Evolutionary conservation across 2,329 filamentous ascomycete species (phyloP), one percentile per base, ranked within the genome.

Genomic region (Cordyceps javanica): DNA sequence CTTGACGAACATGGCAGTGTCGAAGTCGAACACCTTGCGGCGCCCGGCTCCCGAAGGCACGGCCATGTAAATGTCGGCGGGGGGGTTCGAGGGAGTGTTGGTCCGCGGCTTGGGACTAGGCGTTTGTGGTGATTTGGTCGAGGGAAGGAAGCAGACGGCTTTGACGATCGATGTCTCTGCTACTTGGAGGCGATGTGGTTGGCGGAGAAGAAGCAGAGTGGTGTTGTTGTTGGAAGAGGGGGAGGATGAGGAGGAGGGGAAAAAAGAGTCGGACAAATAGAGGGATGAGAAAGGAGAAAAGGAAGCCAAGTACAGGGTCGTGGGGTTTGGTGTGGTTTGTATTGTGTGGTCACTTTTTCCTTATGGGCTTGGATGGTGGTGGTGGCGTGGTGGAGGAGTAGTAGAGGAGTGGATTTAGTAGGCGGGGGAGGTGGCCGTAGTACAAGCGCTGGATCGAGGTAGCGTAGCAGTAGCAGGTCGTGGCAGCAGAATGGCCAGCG

Each of bases 1-100:
- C 63, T 72, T 71, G 62, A 67, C 65, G 57, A 69, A 60, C 62
- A 70, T 66, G 63, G 69, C 62, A 45, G 65, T 65, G 57, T 71
- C 70, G 67, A 71, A 70, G 64, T 70, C 66, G 67, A 68, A 67
- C 68, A 69, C 67, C 62, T 60, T 63, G 57, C 59, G 66, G 64
- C 62, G 65, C 61, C 62, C 62, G 66, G 62, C 64, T 62, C 60
- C 63, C 55, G 61, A 62, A 52, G 64, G 59, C 49, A 60, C 62
- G 60, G 68, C 68, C 68, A 70, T 70, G 64, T 67, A 67, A 64
- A 57, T 63, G 60, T 59, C 59, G 60, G 59, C 58, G 39, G 46
- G 54, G 57, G 45, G n/a, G 11, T 50, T 25, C 11, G 38, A 14
- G 36, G 26, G 56, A n/a, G 41, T 34, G 34, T 51, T 28, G 39